Evolutionary conservation across 192 early-diverging fungal genomes (phyloP), one percentile per base, ranked within the genome.

Genomic region (Coemansia reversa): DNA sequence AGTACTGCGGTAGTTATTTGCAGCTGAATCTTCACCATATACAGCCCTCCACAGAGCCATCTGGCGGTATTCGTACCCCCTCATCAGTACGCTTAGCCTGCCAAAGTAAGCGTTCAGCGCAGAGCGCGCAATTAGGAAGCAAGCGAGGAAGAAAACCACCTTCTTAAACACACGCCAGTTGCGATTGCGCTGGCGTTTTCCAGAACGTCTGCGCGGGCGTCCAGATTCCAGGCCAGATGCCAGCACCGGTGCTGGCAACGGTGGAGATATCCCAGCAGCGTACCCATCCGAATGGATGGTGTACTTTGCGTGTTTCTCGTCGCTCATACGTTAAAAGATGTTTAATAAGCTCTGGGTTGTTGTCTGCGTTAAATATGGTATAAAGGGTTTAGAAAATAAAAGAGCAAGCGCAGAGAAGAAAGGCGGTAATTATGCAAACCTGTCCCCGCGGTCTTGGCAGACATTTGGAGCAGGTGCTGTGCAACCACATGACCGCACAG

Each of bases 151-250:
- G 33, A 28, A 8, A 12, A 57, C 18, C 14, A 50, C 24, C 7
- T 25, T n/a, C 55, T 30, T 56, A 19, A 57, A 22, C 9, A 48
- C 27, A 11, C 42, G 16, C 55, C 22, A 16, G 8, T 35, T 35
- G 22, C 55, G 55, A 22, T 7, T 18, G 39, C 48, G 60, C 47
- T 55, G 52, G 54, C 52, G 45, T 66, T 55, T 66, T 39, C 45
- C 45, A 51, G 45, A 60, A n/a, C 53, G 47, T 48, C 67, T 62
- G 50, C 58, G 42, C 32, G 58, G 60, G 24, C 28, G 30, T 39
- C 75, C 69, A 27, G 70, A 59, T 52, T 79, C 75, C 22, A 77
- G 67, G 69, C 72, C 75, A 12, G 57, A 62, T 33, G 60, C 45
- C 56, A 24, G 57, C 39, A 35, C 28, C 5, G 55, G 20, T 14